These are phyloP conservation scores for Aureobasidium leucospermi DNA, from an alignment of 2,329 filamentous ascomycete species.

Conservation along the genomic window DNA sequence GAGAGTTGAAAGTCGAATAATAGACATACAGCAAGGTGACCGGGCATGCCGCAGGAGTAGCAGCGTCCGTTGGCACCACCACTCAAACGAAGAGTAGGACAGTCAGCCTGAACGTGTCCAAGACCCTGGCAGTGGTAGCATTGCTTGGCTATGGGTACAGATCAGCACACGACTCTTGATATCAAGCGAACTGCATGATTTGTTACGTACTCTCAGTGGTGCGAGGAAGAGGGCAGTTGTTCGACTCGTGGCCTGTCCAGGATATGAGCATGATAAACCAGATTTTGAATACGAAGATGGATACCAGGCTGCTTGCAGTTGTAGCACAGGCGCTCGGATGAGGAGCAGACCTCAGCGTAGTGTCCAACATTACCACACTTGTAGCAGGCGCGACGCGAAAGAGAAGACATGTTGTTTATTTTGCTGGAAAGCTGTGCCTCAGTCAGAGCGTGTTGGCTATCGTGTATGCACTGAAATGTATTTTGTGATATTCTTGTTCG, in stretches of 20 bases:
- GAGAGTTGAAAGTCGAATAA: neutral
- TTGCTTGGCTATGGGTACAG: slow-evolving; percentile 68
- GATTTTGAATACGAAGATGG: slow-evolving; percentile 15
- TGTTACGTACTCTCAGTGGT: slow-evolving; percentile 72
- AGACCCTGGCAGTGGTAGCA: slow-evolving; percentile 99
- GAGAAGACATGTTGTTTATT: slow-evolving; percentile 40
- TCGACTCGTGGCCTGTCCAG: slow-evolving; percentile 78
- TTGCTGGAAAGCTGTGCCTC: neutral
- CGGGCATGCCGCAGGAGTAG: slow-evolving; percentile 92
- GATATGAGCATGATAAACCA: slow-evolving; percentile 19
- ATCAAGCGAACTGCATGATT: neutral
- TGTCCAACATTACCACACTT: slow-evolving; percentile 48
- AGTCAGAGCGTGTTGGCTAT: neutral
- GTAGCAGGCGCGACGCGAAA: slow-evolving; percentile 48
- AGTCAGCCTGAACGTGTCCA: slow-evolving; percentile 97
- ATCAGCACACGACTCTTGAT: neutral
- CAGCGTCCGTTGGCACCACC: slow-evolving; percentile 78
- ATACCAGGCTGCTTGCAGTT: slow-evolving; percentile 92
- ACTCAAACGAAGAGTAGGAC: slow-evolving; percentile 88
- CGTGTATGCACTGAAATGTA: neutral
- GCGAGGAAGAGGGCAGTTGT: slow-evolving; percentile 90
- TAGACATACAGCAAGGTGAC: slow-evolving; percentile 74
- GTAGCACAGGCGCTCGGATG: slow-evolving; percentile 96
- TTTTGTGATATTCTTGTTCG: neutral
- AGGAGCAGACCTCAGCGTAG: slow-evolving; percentile 85